Percentiles rank a stretch among this genome's conserved stretches.
phyloP scores from a whole-genome alignment of 306 rosid species.

The Dryas alaskensis region DNA sequence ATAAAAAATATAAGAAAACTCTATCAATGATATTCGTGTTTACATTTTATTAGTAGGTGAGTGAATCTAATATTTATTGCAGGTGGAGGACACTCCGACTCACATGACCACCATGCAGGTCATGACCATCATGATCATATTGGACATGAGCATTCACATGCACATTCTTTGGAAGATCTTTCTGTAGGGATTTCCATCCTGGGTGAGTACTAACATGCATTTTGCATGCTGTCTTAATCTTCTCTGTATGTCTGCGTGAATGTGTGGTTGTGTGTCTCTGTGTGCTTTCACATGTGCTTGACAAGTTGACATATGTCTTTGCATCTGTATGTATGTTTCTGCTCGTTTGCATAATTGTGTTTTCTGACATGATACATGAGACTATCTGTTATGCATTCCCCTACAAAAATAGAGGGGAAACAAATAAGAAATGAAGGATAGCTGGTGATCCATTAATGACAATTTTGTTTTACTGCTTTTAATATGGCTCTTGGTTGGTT shows the following conservation, averaged over 20 bases:
- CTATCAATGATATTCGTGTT: not conserved
- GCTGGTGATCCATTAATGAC: not conserved
- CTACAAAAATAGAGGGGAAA: not conserved
- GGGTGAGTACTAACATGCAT: constrained; percentile 51
- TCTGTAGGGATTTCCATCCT: constrained; percentile 78
- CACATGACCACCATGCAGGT: constrained; percentile 49
- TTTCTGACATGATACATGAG: not conserved
- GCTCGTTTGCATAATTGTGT: not conserved
- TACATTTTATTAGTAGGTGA: not conserved
- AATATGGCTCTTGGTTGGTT: not conserved
- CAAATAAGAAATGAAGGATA: not conserved
- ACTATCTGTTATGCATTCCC: not conserved
- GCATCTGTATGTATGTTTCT: not conserved
- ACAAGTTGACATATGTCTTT: not conserved
- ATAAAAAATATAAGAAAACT: no score
- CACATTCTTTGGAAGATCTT: constrained; percentile 87
- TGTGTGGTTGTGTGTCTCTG: not conserved
- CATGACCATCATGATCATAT: constrained; percentile 48
- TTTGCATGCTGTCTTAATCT: constrained; percentile 15
- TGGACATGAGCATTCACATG: constrained; percentile 53
- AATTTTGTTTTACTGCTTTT: not conserved
- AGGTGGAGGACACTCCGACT: constrained; percentile 75
- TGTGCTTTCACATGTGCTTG: not conserved
- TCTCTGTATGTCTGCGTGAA: not conserved
- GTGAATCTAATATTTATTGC: constrained; percentile 26